Percentiles rank a stretch among this genome's conserved stretches.
phyloP scores from a whole-genome alignment of 176 grass and related monocot genomes.

The Poa pratensis region DNA sequence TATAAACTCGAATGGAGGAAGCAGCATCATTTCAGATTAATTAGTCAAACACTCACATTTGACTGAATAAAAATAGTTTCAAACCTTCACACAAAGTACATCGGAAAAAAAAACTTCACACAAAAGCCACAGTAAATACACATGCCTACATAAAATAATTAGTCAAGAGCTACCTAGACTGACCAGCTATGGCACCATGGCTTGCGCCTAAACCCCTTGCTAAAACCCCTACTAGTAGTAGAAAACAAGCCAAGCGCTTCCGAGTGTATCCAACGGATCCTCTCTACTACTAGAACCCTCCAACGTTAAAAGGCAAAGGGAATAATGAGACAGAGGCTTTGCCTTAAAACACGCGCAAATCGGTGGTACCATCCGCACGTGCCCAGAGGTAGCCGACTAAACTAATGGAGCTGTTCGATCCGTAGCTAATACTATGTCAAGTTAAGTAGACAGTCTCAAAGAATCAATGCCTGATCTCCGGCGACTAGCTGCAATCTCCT shows the following conservation, averaged over 20 bases:
- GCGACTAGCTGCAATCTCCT: not conserved
- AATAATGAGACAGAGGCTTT: slow-evolving; percentile 45
- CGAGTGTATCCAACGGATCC: not conserved
- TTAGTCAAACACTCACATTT: not conserved
- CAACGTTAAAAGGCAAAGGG: slow-evolving; percentile 36
- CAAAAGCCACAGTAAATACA: not conserved
- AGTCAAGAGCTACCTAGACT: not conserved
- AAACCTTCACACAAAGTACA: not conserved
- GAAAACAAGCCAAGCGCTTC: not conserved
- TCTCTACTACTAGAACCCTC: not conserved
- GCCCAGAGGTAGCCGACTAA: slow-evolving; percentile 36
- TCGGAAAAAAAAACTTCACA: not conserved
- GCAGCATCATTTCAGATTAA: not conserved
- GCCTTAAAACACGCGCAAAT: slow-evolving; percentile 41
- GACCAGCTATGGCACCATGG: not conserved
- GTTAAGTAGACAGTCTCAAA: not conserved
- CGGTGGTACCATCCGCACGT: slow-evolving; percentile 52
- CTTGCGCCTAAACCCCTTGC: not conserved
- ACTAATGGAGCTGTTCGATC: not conserved
- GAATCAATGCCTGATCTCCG: not conserved
- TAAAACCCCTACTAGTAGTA: not conserved
- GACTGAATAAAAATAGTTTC: not conserved
- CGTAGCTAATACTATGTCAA: not conserved
- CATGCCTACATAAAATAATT: not conserved
- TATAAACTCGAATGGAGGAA: not conserved